Percentiles rank a stretch among this genome's conserved stretches.
Conservation (phyloP, 345 rosid genomes). For the Adansonia digitata region DNA sequence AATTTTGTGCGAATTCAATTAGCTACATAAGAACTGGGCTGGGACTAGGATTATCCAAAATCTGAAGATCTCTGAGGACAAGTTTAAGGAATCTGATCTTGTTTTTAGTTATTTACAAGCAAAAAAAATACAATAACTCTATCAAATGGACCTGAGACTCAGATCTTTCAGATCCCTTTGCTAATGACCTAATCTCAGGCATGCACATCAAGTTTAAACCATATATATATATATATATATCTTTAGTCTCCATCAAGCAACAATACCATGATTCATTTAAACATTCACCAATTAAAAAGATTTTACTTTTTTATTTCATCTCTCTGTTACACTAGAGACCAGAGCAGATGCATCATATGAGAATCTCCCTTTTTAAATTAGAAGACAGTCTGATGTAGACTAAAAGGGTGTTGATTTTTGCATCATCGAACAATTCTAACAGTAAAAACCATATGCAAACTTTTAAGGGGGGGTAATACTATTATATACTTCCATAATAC, state of each 20-base stretch:
- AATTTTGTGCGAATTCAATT: too few relatives aligned
- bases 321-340: not conserved
- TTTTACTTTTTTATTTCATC: not conserved
- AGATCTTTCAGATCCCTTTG: not conserved
- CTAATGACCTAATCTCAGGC: not conserved
- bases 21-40: too few relatives aligned
- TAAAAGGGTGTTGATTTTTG: slow-evolving; percentile 7
- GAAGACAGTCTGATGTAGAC: not conserved
- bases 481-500: not conserved
- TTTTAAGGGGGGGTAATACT: not conserved
- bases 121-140: not conserved
- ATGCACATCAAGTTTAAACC: not conserved
- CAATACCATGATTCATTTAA: not conserved
- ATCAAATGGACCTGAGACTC: not conserved
- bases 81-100: not conserved
- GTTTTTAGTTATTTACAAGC: not conserved
- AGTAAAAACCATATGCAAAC: not conserved
- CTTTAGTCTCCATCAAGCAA: not conserved
- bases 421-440: slow-evolving; percentile 5
- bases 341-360: not conserved
- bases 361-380: not conserved
- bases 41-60: not conserved
- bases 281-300: not conserved
- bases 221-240: not conserved
- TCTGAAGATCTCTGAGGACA: not conserved